Percentiles rank a stretch among this genome's conserved stretches.
These are phyloP conservation scores for Populus hybrid DNA, from an alignment of 441 rosid genomes.

Conservation along the genomic window DNA sequence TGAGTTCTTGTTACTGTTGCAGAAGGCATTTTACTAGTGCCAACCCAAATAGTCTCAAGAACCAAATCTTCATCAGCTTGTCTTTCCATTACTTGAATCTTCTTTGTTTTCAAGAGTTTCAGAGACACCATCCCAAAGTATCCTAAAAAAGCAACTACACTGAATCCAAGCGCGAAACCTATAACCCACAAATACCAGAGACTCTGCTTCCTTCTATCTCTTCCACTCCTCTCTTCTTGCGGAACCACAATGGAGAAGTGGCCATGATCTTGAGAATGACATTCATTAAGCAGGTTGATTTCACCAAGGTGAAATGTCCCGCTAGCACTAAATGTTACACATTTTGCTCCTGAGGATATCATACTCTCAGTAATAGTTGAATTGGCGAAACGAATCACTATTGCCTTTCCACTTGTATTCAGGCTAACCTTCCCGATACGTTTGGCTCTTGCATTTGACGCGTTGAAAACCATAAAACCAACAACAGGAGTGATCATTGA, in stretches of 20 bases:
- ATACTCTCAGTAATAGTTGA: conserved; percentile 22
- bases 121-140: conserved; percentile 29
- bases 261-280: conserved; percentile 53
- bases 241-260: conserved; percentile 62
- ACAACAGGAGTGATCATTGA: conserved; percentile 50
- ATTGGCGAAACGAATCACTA: conserved; percentile 39
- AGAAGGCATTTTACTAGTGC: conserved; percentile 73
- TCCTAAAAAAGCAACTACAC: conserved; percentile 32
- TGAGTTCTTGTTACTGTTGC: conserved; percentile 69
- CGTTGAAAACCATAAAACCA: conserved; percentile 68
- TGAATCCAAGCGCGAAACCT: conserved; percentile 43
- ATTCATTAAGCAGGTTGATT: conserved; percentile 34
- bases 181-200: conserved; percentile 45
- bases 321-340: conserved; percentile 38
- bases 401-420: conserved; percentile 33
- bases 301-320: conserved; percentile 41
- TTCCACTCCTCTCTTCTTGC: conserved; percentile 26
- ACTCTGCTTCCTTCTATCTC: background rate
- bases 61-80: conserved; percentile 64
- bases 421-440: conserved; percentile 39
- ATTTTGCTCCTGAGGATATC: conserved; percentile 39
- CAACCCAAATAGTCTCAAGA: conserved; percentile 57
- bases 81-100: conserved; percentile 72
- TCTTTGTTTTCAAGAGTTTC: conserved; percentile 43
- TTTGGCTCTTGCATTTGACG: conserved; percentile 38